Evolutionary conservation across 1,284 basidiomycete genomes (phyloP).

Genomic region (Heterobasidion occidentale): DNA sequence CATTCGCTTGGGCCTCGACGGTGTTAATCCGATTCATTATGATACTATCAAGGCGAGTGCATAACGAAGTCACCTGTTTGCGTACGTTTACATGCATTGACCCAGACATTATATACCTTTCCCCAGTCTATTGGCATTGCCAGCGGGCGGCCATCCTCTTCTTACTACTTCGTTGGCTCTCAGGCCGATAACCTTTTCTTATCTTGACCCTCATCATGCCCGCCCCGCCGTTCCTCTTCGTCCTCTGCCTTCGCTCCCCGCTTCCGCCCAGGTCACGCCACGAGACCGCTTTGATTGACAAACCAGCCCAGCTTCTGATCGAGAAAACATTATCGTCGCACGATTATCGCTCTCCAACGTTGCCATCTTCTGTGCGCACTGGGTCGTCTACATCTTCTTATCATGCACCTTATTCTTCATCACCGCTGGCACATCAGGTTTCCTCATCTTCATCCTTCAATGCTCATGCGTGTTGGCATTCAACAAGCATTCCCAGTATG

Average conservation of each 20-base stretch:
- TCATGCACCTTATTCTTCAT: slow-evolving; percentile 46
- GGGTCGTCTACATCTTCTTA: slow-evolving; percentile 51
- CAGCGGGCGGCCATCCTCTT: slow-evolving; percentile 90
- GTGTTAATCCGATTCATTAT: slow-evolving; percentile 94
- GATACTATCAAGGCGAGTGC: slow-evolving; percentile 80
- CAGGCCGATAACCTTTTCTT: slow-evolving; percentile 87
- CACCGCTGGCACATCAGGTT: slow-evolving; percentile 53
- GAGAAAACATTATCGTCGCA: slow-evolving; percentile 17
- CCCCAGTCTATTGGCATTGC: slow-evolving; percentile 96
- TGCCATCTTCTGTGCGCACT: slow-evolving; percentile 42
- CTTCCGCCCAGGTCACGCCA: not conserved
- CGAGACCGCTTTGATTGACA: slow-evolving; percentile 17
- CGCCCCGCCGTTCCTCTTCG: slow-evolving; percentile 76
- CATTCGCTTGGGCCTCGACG: slow-evolving; percentile 82
- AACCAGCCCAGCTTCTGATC: slow-evolving; percentile 7
- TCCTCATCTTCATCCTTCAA: slow-evolving; percentile 28
- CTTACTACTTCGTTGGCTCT: slow-evolving; percentile 94
- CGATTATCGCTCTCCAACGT: slow-evolving; percentile 34
- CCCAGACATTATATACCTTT: slow-evolving; percentile 80
- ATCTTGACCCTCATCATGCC: slow-evolving; percentile 93
- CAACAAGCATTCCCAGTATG: slow-evolving; percentile 18
- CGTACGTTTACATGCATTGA: not conserved
- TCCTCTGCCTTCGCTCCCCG: slow-evolving; percentile 28
- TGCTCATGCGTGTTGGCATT: slow-evolving; percentile 25
- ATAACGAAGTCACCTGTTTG: not conserved